A percentile compares a stretch with the other conserved stretches of the same genome.
These are phyloP conservation scores for Teunomyces lycoperdinae DNA, from an alignment of 805 yeast species.

Conservation along the genomic window DNA sequence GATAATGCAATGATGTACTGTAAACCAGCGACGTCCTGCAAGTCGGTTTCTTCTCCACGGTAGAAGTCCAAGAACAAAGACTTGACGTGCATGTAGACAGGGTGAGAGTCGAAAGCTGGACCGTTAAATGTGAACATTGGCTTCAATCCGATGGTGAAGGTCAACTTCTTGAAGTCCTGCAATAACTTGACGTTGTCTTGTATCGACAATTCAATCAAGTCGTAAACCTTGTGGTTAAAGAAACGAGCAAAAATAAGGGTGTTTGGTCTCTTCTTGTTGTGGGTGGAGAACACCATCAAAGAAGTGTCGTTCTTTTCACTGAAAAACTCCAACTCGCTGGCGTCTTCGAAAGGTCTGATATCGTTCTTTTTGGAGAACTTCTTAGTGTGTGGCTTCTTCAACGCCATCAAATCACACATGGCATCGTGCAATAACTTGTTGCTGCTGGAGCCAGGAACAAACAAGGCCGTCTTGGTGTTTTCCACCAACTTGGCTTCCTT, in stretches of 20 bases:
- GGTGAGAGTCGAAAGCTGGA: constrained; percentile 84
- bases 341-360: constrained; percentile 89
- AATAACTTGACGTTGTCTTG: constrained; percentile 65
- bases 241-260: constrained; percentile 85
- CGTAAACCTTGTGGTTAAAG: constrained; percentile 85
- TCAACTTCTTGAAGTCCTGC: constrained; percentile 72
- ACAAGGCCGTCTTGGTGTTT: constrained; percentile 84
- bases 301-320: constrained; percentile 94
- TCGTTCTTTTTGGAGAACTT: constrained; percentile 88
- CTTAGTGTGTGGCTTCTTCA: constrained; percentile 88
- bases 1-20: constrained; percentile 86
- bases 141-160: constrained; percentile 85
- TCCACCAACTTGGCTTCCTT: constrained; percentile 86
- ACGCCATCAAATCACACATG: constrained; percentile 81
- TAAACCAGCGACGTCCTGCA: constrained; percentile 92
- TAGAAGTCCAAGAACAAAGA: constrained; percentile 88
- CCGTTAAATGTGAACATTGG: constrained; percentile 96
- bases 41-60: constrained; percentile 75
- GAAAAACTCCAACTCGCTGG: constrained; percentile 80
- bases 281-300: constrained; percentile 70
- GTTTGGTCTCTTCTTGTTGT: constrained; percentile 90
- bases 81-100: constrained; percentile 79
- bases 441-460: constrained; percentile 84
- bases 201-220: constrained; percentile 86
- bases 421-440: constrained; percentile 82